Conservation (phyloP, 352 stramenopile genomes). For the Globisporangium radiosum region DNA sequence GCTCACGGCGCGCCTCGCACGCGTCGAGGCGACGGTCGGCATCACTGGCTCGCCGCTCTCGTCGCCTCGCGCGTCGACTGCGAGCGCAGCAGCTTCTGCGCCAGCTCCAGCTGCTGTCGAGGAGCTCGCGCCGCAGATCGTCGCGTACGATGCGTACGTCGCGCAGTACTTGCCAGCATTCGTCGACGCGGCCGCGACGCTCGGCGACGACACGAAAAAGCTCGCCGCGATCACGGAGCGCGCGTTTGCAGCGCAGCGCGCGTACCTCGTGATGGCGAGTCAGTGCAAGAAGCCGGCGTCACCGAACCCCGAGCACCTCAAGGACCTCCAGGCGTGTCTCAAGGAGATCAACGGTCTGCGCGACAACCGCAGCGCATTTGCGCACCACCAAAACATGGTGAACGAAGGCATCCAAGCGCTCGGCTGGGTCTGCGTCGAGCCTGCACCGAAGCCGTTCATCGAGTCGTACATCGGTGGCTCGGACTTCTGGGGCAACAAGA, state of each 20-base stretch:
- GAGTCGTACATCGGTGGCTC: constrained; percentile 92
- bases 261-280: constrained; percentile 90
- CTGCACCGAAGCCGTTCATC: constrained; percentile 91
- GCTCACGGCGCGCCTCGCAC: constrained; percentile 69
- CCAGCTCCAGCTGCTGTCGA: constrained; percentile 5
- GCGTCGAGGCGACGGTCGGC: constrained; percentile 75
- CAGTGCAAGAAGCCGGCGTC: constrained; percentile 90
- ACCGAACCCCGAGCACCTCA: constrained; percentile 62
- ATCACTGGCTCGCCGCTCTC: constrained; percentile 23
- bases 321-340: constrained; percentile 65
- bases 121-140: constrained; percentile 63
- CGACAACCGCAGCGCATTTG: constrained; percentile 78
- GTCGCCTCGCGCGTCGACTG: constrained; percentile 6
- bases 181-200: constrained; percentile 55
- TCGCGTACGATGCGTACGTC: constrained; percentile 90
- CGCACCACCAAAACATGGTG: constrained; percentile 86
- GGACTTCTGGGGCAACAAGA: constrained; percentile 98
- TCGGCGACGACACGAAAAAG: constrained; percentile 77
- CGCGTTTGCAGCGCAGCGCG: constrained; percentile 86
- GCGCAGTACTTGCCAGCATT: constrained; percentile 80
- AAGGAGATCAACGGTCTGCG: constrained; percentile 77
- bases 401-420: constrained; percentile 83
- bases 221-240: constrained; percentile 83
- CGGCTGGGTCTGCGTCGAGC: constrained; percentile 75
- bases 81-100: constrained; percentile 3